Evolutionary conservation across 1,284 basidiomycete genomes (phyloP).

Genomic region (Termitomyces sp.): DNA sequence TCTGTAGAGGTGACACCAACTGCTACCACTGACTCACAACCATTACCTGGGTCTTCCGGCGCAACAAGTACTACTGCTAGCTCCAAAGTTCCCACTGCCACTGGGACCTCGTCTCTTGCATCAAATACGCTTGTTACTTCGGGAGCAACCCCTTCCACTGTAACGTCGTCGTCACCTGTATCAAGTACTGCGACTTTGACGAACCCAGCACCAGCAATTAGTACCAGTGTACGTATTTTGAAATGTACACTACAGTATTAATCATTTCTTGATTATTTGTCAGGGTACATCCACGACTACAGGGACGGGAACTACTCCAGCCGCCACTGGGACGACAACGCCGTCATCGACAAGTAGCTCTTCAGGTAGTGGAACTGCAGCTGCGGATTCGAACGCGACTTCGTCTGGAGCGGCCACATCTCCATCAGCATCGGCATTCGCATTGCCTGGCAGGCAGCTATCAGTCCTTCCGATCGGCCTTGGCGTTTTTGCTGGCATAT

Average conservation of each 20-base stretch:
- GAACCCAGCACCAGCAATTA: slow-evolving; percentile 11
- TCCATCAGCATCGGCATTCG: slow-evolving; percentile 42
- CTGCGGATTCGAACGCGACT: slow-evolving; percentile 20
- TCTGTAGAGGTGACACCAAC: background rate
- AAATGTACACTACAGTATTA: too few relatives aligned
- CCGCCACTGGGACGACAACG: slow-evolving; percentile 6
- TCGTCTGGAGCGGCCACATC: slow-evolving; percentile 32
- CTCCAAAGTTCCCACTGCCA: slow-evolving; percentile 7
- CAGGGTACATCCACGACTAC: slow-evolving; percentile 27
- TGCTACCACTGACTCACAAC: background rate
- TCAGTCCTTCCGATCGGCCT: slow-evolving; percentile 76
- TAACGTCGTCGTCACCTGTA: background rate
- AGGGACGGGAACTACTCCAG: slow-evolving; percentile 21
- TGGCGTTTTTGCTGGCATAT: slow-evolving; percentile 76
- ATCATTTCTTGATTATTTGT: background rate
- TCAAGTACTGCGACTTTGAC: slow-evolving; percentile 13
- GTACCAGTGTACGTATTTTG: slow-evolving; percentile 21
- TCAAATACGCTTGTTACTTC: slow-evolving; percentile 11
- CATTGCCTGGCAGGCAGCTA: slow-evolving; percentile 65
- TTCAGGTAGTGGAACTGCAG: slow-evolving; percentile 19
- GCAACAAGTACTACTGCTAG: slow-evolving; percentile 7
- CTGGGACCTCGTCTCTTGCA: slow-evolving; percentile 6
- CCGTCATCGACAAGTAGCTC: slow-evolving; percentile 7
- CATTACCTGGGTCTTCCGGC: background rate
- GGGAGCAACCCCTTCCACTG: background rate